phyloP scores from a whole-genome alignment of 805 yeast species.

The Starmerella vaccinii region DNA sequence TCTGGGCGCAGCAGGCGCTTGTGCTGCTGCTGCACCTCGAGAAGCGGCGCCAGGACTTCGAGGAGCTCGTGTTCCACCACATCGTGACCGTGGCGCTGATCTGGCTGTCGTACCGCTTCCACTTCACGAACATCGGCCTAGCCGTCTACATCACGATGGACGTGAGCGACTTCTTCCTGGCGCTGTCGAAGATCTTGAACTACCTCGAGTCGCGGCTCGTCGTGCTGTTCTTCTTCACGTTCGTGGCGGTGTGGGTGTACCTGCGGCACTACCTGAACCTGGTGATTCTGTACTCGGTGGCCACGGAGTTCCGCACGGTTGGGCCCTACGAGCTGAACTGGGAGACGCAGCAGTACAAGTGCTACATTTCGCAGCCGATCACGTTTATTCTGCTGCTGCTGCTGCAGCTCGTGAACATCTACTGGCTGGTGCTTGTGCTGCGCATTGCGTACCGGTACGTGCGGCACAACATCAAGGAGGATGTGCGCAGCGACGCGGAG shows the following conservation, averaged over 20 bases:
- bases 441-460: constrained; percentile 65
- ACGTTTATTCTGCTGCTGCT: constrained; percentile 69
- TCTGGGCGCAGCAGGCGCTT: constrained; percentile 93
- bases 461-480: constrained; percentile 47
- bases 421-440: constrained; percentile 76
- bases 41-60: constrained; percentile 88
- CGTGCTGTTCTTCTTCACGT: constrained; percentile 56
- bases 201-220: constrained; percentile 62
- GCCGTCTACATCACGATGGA: constrained; percentile 93
- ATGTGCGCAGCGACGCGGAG: constrained; percentile 73
- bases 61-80: constrained; percentile 87
- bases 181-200: constrained; percentile 75
- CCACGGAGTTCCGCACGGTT: constrained; percentile 76
- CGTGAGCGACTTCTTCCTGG: constrained; percentile 78
- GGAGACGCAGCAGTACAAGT: constrained; percentile 87
- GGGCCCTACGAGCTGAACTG: constrained; percentile 76
- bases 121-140: constrained; percentile 92
- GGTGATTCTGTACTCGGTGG: constrained; percentile 45
- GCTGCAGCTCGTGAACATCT: constrained; percentile 72
- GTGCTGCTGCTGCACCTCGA: constrained; percentile 76
- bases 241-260: constrained; percentile 71
- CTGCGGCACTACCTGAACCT: constrained; percentile 79
- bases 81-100: constrained; percentile 81
- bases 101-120: constrained; percentile 80
- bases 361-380: constrained; percentile 89